phyloP scores from a whole-genome alignment of 129 eudicot species.

The Lactuca sativa region DNA sequence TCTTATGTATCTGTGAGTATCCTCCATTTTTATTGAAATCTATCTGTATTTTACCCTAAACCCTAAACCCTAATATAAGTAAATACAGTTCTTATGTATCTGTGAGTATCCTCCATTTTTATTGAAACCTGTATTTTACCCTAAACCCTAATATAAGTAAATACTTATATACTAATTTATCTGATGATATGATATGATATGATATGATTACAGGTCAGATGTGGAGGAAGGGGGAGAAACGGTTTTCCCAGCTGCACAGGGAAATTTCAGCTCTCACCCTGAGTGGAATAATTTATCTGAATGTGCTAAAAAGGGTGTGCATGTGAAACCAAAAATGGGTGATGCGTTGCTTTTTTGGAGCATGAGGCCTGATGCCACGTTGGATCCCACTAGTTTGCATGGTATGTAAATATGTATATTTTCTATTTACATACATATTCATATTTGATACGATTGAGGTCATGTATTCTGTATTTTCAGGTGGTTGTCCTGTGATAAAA shows the following conservation, averaged over 20 bases:
- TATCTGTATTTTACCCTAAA: background rate
- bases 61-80: too few species aligned
- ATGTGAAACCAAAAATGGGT: slow-evolving; percentile 89
- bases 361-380: slow-evolving; percentile 96
- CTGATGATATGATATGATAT: background rate
- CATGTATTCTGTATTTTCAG: slow-evolving; percentile 28
- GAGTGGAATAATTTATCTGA: slow-evolving; percentile 85
- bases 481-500: slow-evolving; percentile 96
- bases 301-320: slow-evolving; percentile 86
- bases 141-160: background rate
- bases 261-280: slow-evolving; percentile 63
- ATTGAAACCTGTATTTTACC: background rate
- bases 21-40: background rate
- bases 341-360: slow-evolving; percentile 99
- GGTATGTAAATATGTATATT: slow-evolving; percentile 39
- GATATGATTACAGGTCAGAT: slow-evolving; percentile 60
- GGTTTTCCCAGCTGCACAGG: slow-evolving; percentile 82
- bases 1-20: slow-evolving; percentile 91
- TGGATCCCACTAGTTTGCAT: slow-evolving; percentile 93
- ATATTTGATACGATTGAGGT: slow-evolving; percentile 5
- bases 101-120: slow-evolving; percentile 49
- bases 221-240: slow-evolving; percentile 99
- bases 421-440: background rate
- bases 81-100: slow-evolving; percentile 91
- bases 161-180: background rate